Conservation (phyloP, 306 rosid genomes). For the Fagus sylvatica region DNA sequence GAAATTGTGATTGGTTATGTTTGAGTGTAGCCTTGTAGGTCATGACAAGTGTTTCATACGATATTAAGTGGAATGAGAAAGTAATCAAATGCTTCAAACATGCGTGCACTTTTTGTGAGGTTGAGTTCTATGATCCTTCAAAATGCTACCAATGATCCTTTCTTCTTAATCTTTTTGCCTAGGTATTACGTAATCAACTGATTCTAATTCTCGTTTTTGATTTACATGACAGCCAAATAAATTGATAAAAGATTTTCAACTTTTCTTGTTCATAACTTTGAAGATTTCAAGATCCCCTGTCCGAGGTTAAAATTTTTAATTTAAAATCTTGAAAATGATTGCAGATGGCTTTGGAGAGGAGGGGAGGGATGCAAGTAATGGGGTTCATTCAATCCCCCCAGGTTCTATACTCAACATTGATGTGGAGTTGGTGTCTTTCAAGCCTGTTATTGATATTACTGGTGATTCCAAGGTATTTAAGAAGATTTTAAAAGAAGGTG, state of each 20-base stretch:
- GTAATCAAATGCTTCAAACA: neutral
- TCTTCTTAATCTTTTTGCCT: neutral
- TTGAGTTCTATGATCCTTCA: neutral
- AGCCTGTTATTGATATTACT: conserved; percentile 63
- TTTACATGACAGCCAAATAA: neutral
- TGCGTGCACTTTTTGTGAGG: neutral
- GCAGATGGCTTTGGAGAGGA: conserved; percentile 60
- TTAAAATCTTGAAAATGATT: conserved; percentile 5
- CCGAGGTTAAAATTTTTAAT: neutral
- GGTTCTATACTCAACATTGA: conserved; percentile 51
- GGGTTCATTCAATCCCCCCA: conserved; percentile 44
- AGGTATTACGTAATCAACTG: neutral
- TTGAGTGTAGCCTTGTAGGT: neutral
- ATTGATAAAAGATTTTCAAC: neutral
- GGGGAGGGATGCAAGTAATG: conserved; percentile 42
- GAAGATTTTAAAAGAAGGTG: conserved; percentile 67
- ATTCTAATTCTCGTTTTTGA: neutral
- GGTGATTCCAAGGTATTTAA: conserved; percentile 68
- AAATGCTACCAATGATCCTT: neutral
- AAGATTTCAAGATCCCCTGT: conserved; percentile 1
- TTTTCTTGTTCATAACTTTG: neutral
- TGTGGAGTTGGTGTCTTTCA: conserved; percentile 63
- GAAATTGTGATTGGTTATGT: conserved; percentile 10
- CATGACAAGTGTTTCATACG: neutral
- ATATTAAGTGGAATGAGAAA: neutral